Evolutionary conservation across 805 yeast genomes (phyloP).

Genomic region (Lipomyces lipofer): DNA sequence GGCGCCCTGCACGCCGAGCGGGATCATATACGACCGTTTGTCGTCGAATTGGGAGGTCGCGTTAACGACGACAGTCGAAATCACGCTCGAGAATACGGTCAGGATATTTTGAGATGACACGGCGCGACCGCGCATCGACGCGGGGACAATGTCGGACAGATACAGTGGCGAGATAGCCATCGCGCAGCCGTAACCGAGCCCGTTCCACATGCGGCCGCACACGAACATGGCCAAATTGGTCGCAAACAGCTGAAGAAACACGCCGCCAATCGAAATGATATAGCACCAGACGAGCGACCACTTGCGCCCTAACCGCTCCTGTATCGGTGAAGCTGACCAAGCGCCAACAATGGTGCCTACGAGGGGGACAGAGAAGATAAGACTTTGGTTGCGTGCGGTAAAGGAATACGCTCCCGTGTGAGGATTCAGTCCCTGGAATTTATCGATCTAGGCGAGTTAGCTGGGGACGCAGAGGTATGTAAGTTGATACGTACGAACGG

Average conservation of each 20-base stretch:
- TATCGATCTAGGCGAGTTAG: background rate
- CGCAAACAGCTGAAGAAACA: conserved; percentile 12
- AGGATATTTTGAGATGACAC: conserved; percentile 10
- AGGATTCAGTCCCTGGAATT: conserved; percentile 6
- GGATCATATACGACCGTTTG: conserved; percentile 2
- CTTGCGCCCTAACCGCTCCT: conserved; percentile 3
- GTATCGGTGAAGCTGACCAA: conserved; percentile 6
- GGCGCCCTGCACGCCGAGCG: conserved; percentile 12
- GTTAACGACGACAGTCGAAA: conserved; percentile 9
- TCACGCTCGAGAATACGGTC: conserved; percentile 8
- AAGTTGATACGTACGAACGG: conserved; percentile 3
- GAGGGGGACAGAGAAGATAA: conserved; percentile 6
- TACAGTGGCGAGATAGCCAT: conserved; percentile 11
- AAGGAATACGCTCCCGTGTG: conserved; percentile 8
- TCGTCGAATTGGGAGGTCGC: conserved; percentile 4
- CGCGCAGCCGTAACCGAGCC: conserved; percentile 6
- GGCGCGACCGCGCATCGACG: conserved; percentile 12
- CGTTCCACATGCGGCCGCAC: conserved; percentile 9
- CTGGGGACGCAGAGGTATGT: background rate
- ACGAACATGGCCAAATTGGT: conserved; percentile 6
- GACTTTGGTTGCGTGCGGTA: conserved; percentile 15
- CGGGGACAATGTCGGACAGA: conserved; percentile 12
- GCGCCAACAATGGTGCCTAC: conserved; percentile 12
- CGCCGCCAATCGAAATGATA: conserved; percentile 7
- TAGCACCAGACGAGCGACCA: conserved; percentile 8